Evolutionary conservation across 192 early-diverging fungal species (phyloP).

Genomic region (Chytriomyces hyalinus): DNA sequence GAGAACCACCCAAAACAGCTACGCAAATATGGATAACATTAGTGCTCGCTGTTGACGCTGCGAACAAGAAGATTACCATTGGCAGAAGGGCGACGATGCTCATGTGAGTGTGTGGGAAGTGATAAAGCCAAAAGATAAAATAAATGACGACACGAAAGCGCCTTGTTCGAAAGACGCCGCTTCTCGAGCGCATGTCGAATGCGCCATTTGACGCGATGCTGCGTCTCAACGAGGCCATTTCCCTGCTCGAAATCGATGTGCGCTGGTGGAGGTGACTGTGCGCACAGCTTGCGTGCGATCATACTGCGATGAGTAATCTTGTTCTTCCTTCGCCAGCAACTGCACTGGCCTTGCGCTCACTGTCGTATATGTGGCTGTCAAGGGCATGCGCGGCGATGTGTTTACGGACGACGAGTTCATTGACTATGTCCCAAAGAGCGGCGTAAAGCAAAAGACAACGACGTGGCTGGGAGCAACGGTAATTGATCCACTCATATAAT

Average conservation of each 20-base stretch:
- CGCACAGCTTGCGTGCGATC: background rate
- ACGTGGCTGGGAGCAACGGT: constrained; percentile 7
- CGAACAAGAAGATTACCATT: background rate
- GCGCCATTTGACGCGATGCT: background rate
- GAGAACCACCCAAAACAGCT: background rate
- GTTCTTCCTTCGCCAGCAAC: too few relatives aligned
- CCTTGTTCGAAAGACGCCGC: background rate
- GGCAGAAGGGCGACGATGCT: background rate
- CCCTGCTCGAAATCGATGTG: background rate
- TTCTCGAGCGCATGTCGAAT: background rate
- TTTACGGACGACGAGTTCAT: constrained; percentile 32
- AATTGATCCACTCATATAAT: background rate
- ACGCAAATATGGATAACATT: too few relatives aligned
- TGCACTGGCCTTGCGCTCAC: constrained; percentile 8
- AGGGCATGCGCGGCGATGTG: constrained; percentile 7
- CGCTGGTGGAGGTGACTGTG: background rate
- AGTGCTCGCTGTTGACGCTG: background rate
- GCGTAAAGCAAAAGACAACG: background rate
- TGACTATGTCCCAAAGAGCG: constrained; percentile 14
- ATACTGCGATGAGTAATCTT: too few relatives aligned
- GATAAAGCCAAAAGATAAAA: too few relatives aligned
- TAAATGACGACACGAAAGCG: background rate
- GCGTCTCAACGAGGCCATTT: background rate
- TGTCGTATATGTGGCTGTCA: constrained; percentile 13
- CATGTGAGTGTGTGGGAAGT: too few relatives aligned